Percentiles rank a stretch among this genome's conserved stretches.
phyloP scores from a whole-genome alignment of 202 grass and related monocot species.

The Eragrostis tef region DNA sequence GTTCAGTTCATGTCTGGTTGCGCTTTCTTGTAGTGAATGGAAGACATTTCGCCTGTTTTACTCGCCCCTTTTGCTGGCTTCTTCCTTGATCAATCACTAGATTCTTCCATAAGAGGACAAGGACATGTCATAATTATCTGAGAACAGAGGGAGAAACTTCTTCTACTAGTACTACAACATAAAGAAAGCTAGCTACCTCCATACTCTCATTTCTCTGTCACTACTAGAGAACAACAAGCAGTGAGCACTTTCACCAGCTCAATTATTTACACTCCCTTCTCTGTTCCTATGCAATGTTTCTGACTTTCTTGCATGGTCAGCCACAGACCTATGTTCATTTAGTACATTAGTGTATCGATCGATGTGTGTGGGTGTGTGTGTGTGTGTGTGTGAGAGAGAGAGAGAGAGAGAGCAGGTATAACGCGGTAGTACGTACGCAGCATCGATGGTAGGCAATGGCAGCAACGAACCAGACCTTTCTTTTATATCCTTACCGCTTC shows the following conservation, averaged over 20 bases:
- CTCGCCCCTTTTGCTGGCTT: slow-evolving; percentile 30
- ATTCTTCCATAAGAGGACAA: slow-evolving; percentile 47
- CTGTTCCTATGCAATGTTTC: slow-evolving; percentile 54
- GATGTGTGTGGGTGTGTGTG: no score
- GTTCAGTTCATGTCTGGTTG: not conserved
- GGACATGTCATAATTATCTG: slow-evolving; percentile 30
- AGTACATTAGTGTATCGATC: no score
- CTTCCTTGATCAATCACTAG: slow-evolving; percentile 46
- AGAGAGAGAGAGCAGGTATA: slow-evolving; percentile 16
- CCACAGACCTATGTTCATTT: not conserved
- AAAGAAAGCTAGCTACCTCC: not conserved
- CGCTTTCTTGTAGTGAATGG: slow-evolving; percentile 7
- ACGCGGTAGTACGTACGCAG: not conserved
- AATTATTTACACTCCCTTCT: slow-evolving; percentile 32
- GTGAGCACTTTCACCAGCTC: slow-evolving; percentile 45
- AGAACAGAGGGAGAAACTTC: not conserved
- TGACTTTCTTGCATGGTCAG: slow-evolving; percentile 48
- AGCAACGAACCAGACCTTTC: slow-evolving; percentile 33
- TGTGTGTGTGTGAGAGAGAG: not conserved
- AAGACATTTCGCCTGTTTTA: slow-evolving; percentile 11
- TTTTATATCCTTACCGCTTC: slow-evolving; percentile 38
- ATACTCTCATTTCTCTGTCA: slow-evolving; percentile 37
- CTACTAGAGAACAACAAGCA: slow-evolving; percentile 26
- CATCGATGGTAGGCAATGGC: slow-evolving; percentile 41
- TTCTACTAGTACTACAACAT: not conserved